These are phyloP conservation scores for Lyophyllum shimeji DNA, from an alignment of 768 basidiomycete genomes.

Conservation along the genomic window DNA sequence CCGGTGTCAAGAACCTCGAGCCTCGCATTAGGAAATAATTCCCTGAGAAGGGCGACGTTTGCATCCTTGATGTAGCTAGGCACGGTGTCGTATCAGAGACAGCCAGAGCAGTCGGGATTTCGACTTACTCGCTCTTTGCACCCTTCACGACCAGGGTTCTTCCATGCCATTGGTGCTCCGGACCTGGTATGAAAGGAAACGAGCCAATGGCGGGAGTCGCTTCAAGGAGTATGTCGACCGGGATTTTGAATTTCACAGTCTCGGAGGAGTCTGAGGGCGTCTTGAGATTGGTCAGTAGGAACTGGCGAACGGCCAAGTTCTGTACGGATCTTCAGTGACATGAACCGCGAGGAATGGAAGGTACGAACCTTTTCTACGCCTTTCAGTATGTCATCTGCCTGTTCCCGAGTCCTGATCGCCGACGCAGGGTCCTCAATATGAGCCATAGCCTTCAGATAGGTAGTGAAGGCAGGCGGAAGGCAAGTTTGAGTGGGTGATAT, in stretches of 20 bases:
- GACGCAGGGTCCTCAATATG: slow-evolving; percentile 49
- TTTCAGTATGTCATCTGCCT: slow-evolving; percentile 62
- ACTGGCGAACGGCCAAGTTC: slow-evolving; percentile 69
- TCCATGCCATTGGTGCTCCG: slow-evolving; percentile 49
- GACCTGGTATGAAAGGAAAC: slow-evolving; percentile 64
- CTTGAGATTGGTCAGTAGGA: slow-evolving; percentile 75
- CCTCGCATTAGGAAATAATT: slow-evolving; percentile 69
- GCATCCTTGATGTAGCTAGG: slow-evolving; percentile 67
- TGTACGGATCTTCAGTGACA: slow-evolving; percentile 23
- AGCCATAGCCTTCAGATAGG: slow-evolving; percentile 69
- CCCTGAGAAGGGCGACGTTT: slow-evolving; percentile 54
- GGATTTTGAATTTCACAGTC: slow-evolving; percentile 64
- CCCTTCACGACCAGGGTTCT: slow-evolving; percentile 75
- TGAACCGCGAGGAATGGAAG: not conserved
- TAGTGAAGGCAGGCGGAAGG: slow-evolving; percentile 57
- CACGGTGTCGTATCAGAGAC: not conserved
- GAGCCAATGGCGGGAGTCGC: slow-evolving; percentile 62
- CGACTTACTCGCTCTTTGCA: slow-evolving; percentile 56
- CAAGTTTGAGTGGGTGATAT: slow-evolving; percentile 63
- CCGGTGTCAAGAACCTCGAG: slow-evolving; percentile 64
- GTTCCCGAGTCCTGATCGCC: slow-evolving; percentile 53
- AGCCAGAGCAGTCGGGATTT: not conserved
- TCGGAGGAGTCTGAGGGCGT: not conserved
- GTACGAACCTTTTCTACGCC: slow-evolving; percentile 55
- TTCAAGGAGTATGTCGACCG: slow-evolving; percentile 58